A percentile compares a stretch with the other conserved stretches of the same genome.
These are phyloP conservation scores for Collybia sp. DNA, from an alignment of 768 basidiomycete species.

Conservation along the genomic window DNA sequence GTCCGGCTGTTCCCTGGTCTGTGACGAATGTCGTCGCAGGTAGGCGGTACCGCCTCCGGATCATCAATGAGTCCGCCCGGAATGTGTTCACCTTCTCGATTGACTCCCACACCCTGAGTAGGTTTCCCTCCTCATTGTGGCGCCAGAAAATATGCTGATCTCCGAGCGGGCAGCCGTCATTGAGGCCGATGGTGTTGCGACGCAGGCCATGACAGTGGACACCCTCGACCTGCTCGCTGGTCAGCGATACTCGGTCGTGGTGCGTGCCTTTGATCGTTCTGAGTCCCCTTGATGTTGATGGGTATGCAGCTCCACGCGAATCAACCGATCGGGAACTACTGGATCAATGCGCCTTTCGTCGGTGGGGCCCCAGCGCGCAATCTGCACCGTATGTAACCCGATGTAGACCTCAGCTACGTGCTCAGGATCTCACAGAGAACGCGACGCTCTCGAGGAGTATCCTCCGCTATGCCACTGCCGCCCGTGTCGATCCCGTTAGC, in stretches of 20 bases:
- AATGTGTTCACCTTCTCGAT: constrained; percentile 39
- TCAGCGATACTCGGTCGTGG: constrained; percentile 44
- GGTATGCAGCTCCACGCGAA: constrained; percentile 27
- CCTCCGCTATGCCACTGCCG: constrained; percentile 34
- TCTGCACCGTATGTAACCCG: constrained; percentile 23
- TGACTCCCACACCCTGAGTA: constrained; percentile 33
- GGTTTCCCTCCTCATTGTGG: too few relatives aligned
- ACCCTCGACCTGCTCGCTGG: constrained; percentile 38
- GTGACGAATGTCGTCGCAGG: constrained; percentile 27
- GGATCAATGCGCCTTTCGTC: constrained; percentile 32
- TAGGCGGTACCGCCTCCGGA: constrained; percentile 25
- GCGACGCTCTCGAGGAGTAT: constrained; percentile 22
- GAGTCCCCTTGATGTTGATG: not conserved
- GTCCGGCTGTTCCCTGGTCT: constrained; percentile 23
- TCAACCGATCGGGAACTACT: constrained; percentile 42
- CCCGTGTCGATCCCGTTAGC: constrained; percentile 19
- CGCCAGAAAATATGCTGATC: too few relatives aligned
- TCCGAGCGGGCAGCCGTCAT: constrained; percentile 28
- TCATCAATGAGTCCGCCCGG: constrained; percentile 16
- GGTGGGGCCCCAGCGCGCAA: constrained; percentile 26
- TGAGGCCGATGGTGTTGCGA: constrained; percentile 33
- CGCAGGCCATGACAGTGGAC: constrained; percentile 26
- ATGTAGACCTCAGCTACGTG: not conserved
- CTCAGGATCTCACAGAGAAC: constrained; percentile 16
- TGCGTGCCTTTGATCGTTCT: constrained; percentile 14